Evolutionary conservation across 352 stramenopile genomes (phyloP).

Genomic region (Phytopythium delawarense): DNA sequence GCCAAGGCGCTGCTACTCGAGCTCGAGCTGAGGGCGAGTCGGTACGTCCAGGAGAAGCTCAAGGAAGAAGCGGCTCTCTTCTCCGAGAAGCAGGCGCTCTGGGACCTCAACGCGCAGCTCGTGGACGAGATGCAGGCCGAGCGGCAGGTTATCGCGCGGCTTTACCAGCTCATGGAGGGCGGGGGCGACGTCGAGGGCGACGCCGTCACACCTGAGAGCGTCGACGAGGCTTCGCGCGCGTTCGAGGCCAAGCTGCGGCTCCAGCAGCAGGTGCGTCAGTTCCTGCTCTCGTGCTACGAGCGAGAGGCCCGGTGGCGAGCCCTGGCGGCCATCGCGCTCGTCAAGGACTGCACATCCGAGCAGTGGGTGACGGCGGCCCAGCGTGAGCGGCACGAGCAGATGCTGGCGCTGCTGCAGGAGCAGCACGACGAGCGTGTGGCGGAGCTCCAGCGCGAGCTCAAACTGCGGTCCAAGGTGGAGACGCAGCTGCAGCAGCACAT

Average conservation of each 20-base stretch:
- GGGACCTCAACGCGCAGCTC: constrained; percentile 43
- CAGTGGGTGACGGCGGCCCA: constrained; percentile 71
- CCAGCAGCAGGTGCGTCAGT: constrained; percentile 44
- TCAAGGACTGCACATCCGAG: constrained; percentile 57
- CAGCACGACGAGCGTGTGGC: constrained; percentile 43
- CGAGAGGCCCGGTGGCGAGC: constrained; percentile 57
- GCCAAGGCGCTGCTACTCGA: constrained; percentile 38
- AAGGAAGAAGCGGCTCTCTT: constrained; percentile 56
- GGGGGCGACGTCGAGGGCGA: neutral
- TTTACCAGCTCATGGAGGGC: constrained; percentile 31
- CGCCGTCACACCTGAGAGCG: no score
- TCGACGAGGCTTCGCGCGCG: constrained; percentile 9
- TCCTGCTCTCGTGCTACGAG: constrained; percentile 61
- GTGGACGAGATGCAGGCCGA: constrained; percentile 34
- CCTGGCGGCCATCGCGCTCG: constrained; percentile 35
- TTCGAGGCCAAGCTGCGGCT: constrained; percentile 50
- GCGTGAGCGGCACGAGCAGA: constrained; percentile 44
- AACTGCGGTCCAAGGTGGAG: constrained; percentile 37
- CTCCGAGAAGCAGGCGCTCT: constrained; percentile 56
- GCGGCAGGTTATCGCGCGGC: constrained; percentile 36
- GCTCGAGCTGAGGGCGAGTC: constrained; percentile 40
- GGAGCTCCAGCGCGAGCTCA: constrained; percentile 40
- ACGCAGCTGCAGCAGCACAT: constrained; percentile 34
- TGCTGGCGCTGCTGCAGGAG: constrained; percentile 35
- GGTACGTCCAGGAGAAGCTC: constrained; percentile 40